A percentile compares a stretch with the other conserved stretches of the same genome.
Conservation (phyloP, 2,329 filamentous ascomycete species). For the Hypoxylon rubiginosum region DNA sequence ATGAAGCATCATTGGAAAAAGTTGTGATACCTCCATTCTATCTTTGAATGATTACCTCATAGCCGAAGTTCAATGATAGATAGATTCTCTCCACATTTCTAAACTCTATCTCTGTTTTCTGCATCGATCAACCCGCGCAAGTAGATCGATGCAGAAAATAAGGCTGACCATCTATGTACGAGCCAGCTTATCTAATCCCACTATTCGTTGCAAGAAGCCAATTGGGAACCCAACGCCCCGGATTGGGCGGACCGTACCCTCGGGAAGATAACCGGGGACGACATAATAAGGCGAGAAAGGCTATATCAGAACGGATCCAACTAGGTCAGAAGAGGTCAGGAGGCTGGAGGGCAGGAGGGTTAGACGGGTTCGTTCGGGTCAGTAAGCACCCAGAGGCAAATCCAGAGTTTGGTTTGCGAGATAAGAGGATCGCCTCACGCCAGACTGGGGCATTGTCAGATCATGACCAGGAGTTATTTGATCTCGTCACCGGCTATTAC, state of each 20-base stretch:
- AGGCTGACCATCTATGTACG: neutral
- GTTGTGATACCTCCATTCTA: neutral
- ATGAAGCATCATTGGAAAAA: neutral
- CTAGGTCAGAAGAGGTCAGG: neutral
- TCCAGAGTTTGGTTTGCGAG: constrained; percentile 5
- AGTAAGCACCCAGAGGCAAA: constrained; percentile 2
- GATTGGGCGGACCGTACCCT: constrained; percentile 9
- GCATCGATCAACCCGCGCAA: neutral
- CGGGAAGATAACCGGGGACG: constrained; percentile 22
- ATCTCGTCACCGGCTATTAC: neutral
- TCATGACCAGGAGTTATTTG: neutral
- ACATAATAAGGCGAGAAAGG: constrained; percentile 14
- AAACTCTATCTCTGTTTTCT: neutral
- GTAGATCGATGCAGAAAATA: neutral
- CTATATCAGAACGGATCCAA: constrained; percentile 11
- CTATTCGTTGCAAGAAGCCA: constrained; percentile 7
- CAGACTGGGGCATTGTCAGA: neutral
- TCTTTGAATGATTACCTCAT: neutral
- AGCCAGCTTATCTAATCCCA: neutral
- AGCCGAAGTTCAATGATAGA: neutral
- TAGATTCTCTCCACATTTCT: neutral
- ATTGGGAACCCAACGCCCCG: constrained; percentile 14
- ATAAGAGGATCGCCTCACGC: constrained; percentile 15
- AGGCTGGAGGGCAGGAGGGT: neutral
- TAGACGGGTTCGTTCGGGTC: neutral